Evolutionary conservation across 345 rosid species (phyloP).

Genomic region (Citrus maxima): DNA sequence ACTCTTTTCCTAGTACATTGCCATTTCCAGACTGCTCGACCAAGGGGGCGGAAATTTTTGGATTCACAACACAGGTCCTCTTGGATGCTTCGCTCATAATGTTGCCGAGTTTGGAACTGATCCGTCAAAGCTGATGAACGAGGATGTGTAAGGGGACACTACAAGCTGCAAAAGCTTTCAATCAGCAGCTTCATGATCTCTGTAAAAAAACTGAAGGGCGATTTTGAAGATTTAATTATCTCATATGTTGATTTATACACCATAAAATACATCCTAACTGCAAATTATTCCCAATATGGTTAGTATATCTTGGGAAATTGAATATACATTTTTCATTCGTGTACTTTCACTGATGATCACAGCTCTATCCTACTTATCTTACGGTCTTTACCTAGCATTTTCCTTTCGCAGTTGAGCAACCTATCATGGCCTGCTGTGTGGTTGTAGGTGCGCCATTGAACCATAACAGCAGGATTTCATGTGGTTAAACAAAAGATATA

Average conservation of each 20-base stretch:
- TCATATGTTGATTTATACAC: conserved; percentile 76
- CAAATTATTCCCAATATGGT: conserved; percentile 76
- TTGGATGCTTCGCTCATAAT: conserved; percentile 90
- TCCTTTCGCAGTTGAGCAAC: conserved; percentile 68
- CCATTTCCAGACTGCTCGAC: conserved; percentile 43
- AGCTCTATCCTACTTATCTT: no score
- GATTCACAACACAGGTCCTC: conserved; percentile 93
- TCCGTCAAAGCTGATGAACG: conserved; percentile 72
- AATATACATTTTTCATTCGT: neutral
- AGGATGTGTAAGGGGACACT: conserved; percentile 79
- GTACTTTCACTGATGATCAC: neutral
- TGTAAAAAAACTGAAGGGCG: conserved; percentile 55
- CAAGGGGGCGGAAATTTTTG: conserved; percentile 87
- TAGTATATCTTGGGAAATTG: conserved; percentile 13
- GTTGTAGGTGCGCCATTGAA: conserved; percentile 76
- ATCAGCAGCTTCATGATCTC: conserved; percentile 84
- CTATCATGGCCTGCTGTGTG: conserved; percentile 86
- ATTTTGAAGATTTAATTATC: conserved; percentile 51
- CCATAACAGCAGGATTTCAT: conserved; percentile 55
- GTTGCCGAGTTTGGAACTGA: conserved; percentile 79
- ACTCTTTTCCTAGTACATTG: neutral
- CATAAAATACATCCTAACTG: conserved; percentile 62
- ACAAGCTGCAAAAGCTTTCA: conserved; percentile 80
- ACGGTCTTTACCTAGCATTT: neutral
- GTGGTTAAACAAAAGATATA: conserved; percentile 80